Conservation (phyloP, 768 basidiomycete genomes). For the Zangia roseola region DNA sequence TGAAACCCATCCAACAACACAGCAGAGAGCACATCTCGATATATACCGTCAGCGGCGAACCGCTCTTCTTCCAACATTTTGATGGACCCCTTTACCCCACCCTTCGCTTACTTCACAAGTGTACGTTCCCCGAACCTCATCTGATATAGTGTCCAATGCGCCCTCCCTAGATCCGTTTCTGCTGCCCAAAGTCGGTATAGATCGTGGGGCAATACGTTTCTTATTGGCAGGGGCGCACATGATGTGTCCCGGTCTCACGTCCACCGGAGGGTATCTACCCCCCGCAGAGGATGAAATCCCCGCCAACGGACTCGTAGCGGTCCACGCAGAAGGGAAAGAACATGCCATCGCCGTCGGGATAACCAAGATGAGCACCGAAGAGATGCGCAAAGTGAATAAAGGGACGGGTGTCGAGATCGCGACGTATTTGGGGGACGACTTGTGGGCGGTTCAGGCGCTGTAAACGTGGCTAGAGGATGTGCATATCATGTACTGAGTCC, state of each 20-base stretch:
- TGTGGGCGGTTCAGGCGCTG: constrained; percentile 71
- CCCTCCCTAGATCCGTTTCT: constrained; percentile 75
- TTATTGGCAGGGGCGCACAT: constrained; percentile 90
- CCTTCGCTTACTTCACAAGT: constrained; percentile 86
- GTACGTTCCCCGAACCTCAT: constrained; percentile 44
- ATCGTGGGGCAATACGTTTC: constrained; percentile 98
- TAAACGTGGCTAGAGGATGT: constrained; percentile 30
- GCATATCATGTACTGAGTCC: background rate
- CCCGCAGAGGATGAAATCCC: constrained; percentile 65
- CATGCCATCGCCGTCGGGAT: constrained; percentile 86
- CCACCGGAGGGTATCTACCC: constrained; percentile 85
- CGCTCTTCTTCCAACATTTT: constrained; percentile 94
- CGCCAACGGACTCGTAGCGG: constrained; percentile 77
- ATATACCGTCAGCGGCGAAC: constrained; percentile 83
- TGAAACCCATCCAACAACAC: constrained; percentile 27
- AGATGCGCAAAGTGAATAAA: constrained; percentile 88
- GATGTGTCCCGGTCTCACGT: constrained; percentile 98
- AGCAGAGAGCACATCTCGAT: constrained; percentile 97
- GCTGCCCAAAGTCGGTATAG: constrained; percentile 84
- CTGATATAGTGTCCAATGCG: background rate
- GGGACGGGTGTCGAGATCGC: constrained; percentile 85
- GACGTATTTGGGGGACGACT: constrained; percentile 84
- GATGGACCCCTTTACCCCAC: constrained; percentile 93
- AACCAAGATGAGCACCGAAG: constrained; percentile 79
- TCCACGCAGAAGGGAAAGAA: constrained; percentile 95